Evolutionary conservation across 257 asterid species (phyloP).

Genomic region (Solanum piurae): DNA sequence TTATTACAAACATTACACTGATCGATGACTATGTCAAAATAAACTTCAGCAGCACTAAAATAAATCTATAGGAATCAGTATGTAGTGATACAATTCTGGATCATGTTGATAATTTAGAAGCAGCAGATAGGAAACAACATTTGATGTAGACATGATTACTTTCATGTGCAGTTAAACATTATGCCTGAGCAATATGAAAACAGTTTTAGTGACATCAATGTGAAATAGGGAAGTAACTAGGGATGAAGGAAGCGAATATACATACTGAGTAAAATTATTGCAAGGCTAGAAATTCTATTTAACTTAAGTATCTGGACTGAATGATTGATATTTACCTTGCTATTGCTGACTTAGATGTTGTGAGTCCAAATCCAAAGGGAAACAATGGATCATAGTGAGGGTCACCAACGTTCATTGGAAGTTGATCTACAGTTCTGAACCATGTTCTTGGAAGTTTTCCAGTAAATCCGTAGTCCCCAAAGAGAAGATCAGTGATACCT

Average conservation of each 20-base stretch:
- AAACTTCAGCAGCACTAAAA: not conserved
- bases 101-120: not conserved
- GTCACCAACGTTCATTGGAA: constrained; percentile 68
- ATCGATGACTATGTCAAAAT: not conserved
- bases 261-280: not conserved
- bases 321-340: constrained; percentile 33
- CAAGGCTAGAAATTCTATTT: not conserved
- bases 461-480: constrained; percentile 59
- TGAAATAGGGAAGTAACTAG: not conserved
- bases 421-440: constrained; percentile 75
- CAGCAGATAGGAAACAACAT: not conserved
- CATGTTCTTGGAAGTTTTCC: constrained; percentile 70
- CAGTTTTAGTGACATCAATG: not conserved
- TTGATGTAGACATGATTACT: not conserved
- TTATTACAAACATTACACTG: not conserved
- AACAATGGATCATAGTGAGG: constrained; percentile 68
- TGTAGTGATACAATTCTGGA: not conserved
- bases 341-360: constrained; percentile 23
- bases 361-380: constrained; percentile 60
- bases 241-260: not conserved
- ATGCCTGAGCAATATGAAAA: not conserved
- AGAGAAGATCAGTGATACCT: constrained; percentile 76
- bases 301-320: not conserved
- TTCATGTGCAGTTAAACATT: not conserved
- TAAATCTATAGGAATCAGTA: not conserved